Conservation (phyloP, 345 rosid species). For the Pistacia atlantica region DNA sequence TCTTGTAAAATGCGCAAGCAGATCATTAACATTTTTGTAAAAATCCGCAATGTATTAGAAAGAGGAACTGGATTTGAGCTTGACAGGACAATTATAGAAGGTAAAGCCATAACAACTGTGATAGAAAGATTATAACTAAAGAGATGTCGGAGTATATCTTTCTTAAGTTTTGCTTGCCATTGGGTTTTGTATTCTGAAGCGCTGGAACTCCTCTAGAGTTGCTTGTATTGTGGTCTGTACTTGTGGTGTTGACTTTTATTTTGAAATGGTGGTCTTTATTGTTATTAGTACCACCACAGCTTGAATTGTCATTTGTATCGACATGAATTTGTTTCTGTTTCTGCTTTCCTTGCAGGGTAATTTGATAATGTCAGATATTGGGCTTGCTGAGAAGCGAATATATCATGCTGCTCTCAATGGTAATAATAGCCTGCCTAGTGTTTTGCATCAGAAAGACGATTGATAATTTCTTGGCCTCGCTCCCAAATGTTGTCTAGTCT, state of each 20-base stretch:
- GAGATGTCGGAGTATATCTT: neutral
- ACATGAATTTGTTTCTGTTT: neutral
- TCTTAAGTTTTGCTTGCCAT: neutral
- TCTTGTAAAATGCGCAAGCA: neutral
- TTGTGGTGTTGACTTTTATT: neutral
- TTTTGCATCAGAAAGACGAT: constrained; percentile 95
- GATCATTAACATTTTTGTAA: too few species aligned
- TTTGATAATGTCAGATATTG: constrained; percentile 77
- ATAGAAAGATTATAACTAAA: neutral
- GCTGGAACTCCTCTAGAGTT: neutral
- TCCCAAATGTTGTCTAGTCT: constrained; percentile 44
- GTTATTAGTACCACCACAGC: neutral
- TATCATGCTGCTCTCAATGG: constrained; percentile 98
- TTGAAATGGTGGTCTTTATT: neutral
- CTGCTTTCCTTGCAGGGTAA: constrained; percentile 67
- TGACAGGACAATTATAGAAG: neutral
- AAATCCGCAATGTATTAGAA: neutral
- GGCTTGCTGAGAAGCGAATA: constrained; percentile 93
- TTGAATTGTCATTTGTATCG: neutral
- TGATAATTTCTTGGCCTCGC: constrained; percentile 72
- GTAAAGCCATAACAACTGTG: neutral
- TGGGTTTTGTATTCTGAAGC: neutral
- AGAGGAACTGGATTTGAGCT: neutral
- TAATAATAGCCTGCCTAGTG: constrained; percentile 96
- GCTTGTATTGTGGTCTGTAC: neutral